phyloP scores from a whole-genome alignment of 2,329 filamentous ascomycete genomes.

The Neofusicoccum umdonicola region DNA sequence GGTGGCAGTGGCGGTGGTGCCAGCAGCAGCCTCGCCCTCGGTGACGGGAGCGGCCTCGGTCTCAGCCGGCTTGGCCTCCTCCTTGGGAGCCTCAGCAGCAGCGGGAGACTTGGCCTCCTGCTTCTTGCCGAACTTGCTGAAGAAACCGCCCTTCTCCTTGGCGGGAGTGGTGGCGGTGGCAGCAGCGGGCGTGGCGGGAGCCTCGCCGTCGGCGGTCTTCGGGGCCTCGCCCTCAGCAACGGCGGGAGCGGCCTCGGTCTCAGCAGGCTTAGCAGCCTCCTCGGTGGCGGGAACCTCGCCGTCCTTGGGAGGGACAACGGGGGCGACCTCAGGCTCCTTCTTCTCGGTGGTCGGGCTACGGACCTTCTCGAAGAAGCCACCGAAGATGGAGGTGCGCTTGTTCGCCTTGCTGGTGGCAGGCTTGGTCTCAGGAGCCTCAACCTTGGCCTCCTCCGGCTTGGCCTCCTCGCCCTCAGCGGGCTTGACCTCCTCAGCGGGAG shows the following conservation, averaged over 20 bases:
- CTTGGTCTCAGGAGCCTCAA: constrained; percentile 36
- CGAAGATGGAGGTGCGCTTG: constrained; percentile 86
- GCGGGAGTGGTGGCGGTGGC: constrained; percentile 40
- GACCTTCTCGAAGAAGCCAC: constrained; percentile 64
- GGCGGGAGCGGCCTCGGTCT: constrained; percentile 21
- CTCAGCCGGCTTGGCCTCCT: constrained; percentile 27
- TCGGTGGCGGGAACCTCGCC: constrained; percentile 36
- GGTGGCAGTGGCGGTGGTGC: constrained; percentile 24
- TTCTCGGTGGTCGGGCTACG: constrained; percentile 58
- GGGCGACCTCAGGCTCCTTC: constrained; percentile 65
- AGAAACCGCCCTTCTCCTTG: constrained; percentile 60
- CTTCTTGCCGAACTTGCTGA: constrained; percentile 65
- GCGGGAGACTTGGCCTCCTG: constrained; percentile 63
- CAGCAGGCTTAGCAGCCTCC: constrained; percentile 25
- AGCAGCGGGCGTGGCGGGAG: constrained; percentile 24
- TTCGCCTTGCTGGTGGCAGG: constrained; percentile 58
- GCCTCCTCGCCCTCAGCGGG: constrained; percentile 21
- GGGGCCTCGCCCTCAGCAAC: constrained; percentile 12
- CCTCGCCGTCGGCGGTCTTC: constrained; percentile 24
- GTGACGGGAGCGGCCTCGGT: constrained; percentile 17
- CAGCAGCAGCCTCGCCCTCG: constrained; percentile 21
- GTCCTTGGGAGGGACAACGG: constrained; percentile 50
- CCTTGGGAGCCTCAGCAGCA: constrained; percentile 32
- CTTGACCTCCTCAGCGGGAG: constrained; percentile 41
- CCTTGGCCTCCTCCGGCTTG: constrained; percentile 42